These are phyloP conservation scores for Pharus latifolius DNA, from an alignment of 176 grass and related monocot species.

Conservation along the genomic window DNA sequence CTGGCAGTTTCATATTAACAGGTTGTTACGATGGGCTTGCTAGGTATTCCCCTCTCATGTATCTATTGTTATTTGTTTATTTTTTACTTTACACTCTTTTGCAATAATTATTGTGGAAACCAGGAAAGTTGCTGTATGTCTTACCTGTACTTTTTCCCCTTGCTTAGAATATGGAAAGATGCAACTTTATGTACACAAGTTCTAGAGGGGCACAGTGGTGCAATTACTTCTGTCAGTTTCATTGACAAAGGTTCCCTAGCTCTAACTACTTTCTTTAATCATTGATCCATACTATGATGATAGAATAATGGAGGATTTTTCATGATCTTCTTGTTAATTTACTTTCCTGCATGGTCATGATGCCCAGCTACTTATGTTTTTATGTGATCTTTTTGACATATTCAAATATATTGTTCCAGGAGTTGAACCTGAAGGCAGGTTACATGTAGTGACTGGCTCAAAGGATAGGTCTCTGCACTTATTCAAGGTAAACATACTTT, in stretches of 20 bases:
- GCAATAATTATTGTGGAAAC: background rate
- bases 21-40: slow-evolving; percentile 80
- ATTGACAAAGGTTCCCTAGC: slow-evolving; percentile 48
- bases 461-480: slow-evolving; percentile 81
- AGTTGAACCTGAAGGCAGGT: slow-evolving; percentile 35
- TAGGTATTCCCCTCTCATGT: slow-evolving; percentile 39
- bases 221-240: slow-evolving; percentile 58
- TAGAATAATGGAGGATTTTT: too few relatives aligned
- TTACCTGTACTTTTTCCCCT: slow-evolving; percentile 12
- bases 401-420: slow-evolving; percentile 33
- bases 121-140: background rate
- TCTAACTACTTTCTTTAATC: background rate
- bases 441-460: slow-evolving; percentile 70
- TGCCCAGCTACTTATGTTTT: background rate
- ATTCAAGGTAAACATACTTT: slow-evolving; percentile 55
- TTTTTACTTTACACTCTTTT: background rate
- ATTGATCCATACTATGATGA: background rate
- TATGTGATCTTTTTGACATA: slow-evolving; percentile 12
- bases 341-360: background rate
- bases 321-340: background rate
- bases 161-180: slow-evolving; percentile 75
- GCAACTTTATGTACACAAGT: slow-evolving; percentile 50
- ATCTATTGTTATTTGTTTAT: background rate
- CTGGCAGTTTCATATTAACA: slow-evolving; percentile 78
- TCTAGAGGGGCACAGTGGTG: slow-evolving; percentile 67